Evolutionary conservation across 192 early-diverging fungal species (phyloP).

Genomic region (Backusella luteola): DNA sequence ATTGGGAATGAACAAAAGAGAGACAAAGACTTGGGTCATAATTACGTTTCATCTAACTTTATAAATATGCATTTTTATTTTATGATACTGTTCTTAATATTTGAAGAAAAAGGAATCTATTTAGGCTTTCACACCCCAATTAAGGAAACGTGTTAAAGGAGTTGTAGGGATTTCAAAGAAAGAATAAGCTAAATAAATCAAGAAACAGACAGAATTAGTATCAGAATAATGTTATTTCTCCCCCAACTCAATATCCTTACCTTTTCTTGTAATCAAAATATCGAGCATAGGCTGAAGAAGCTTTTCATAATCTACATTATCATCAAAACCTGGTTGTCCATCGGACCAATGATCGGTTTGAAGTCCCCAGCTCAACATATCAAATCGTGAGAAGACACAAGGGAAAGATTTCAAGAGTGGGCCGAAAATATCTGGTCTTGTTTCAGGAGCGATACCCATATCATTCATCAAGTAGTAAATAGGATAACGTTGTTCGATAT

Average conservation of each 20-base stretch:
- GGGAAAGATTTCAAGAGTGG: constrained; percentile 13
- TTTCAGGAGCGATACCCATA: not conserved
- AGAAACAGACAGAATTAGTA: not conserved
- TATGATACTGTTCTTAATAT: not conserved
- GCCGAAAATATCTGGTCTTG: constrained; percentile 15
- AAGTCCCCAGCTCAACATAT: constrained; percentile 15
- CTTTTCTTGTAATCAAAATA: constrained; percentile 21
- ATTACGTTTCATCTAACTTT: not conserved
- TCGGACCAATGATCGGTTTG: constrained; percentile 5
- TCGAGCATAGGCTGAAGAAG: constrained; percentile 22
- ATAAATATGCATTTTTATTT: not conserved
- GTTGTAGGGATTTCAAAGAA: constrained; percentile 27
- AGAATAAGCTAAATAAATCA: constrained; percentile 21
- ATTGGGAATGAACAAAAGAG: not conserved
- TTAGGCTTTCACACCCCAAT: not conserved
- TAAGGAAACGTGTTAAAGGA: constrained; percentile 18
- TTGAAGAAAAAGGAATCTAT: not conserved
- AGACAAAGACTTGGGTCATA: not conserved
- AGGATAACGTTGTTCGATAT: constrained; percentile 13
- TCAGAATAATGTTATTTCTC: not conserved
- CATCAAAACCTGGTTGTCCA: not conserved
- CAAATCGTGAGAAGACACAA: constrained; percentile 18
- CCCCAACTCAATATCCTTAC: constrained; percentile 5
- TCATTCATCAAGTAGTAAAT: constrained; percentile 24
- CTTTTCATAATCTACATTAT: constrained; percentile 19